Conservation (phyloP, 495 filamentous ascomycete species). For the Aspergillus sparsus region DNA sequence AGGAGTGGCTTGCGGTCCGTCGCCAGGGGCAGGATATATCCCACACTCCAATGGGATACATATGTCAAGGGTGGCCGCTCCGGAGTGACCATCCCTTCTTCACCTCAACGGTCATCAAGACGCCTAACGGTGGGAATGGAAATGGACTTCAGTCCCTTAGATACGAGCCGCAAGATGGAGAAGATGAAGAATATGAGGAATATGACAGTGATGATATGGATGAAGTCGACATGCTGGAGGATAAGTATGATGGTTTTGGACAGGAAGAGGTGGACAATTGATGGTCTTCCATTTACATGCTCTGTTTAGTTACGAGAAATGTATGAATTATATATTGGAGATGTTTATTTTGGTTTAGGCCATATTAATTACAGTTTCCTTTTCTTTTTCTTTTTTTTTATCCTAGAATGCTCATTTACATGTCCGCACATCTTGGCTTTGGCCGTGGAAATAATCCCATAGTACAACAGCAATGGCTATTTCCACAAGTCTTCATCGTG, state of each 20-base stretch:
- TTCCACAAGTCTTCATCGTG: too few species aligned
- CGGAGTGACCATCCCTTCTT: slow-evolving; percentile 49
- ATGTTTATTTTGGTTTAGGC: neutral
- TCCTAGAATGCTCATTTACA: too few species aligned
- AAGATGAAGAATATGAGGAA: slow-evolving; percentile 1
- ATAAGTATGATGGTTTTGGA: neutral
- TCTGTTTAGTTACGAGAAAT: neutral
- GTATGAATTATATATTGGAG: too few species aligned
- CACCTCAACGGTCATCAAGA: neutral
- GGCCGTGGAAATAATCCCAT: too few species aligned
- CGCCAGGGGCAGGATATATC: slow-evolving; percentile 53
- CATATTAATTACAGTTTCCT: neutral
- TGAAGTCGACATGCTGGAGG: neutral
- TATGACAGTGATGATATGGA: slow-evolving; percentile 17
- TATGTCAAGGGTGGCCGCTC: slow-evolving; percentile 50
- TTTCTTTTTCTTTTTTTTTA: too few species aligned
- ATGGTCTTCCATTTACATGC: neutral
- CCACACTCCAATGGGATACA: slow-evolving; percentile 58
- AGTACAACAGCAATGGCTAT: too few species aligned
- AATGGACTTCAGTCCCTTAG: slow-evolving; percentile 10
- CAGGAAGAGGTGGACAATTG: neutral
- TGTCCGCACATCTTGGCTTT: too few species aligned
- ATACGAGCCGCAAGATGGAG: neutral
- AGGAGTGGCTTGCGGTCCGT: slow-evolving; percentile 53
- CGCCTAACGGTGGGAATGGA: neutral